phyloP scores from a whole-genome alignment of 495 filamentous ascomycete genomes.

The Neurospora sp. region DNA sequence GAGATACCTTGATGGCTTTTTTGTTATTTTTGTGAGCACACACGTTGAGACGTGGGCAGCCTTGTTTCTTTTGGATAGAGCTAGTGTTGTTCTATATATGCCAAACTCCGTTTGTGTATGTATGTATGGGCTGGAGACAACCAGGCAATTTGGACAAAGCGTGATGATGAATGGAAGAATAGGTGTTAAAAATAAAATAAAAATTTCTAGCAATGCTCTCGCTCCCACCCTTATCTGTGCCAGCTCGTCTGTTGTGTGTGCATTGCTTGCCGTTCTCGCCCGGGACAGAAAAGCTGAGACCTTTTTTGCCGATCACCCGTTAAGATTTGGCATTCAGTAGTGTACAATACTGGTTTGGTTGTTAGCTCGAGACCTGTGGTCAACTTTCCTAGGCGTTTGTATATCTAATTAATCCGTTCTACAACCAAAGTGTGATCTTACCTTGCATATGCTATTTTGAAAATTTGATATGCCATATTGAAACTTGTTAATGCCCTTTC shows the following conservation, averaged over 20 bases:
- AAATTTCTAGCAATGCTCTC: not conserved
- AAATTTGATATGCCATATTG: too few relatives aligned
- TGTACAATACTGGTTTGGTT: too few relatives aligned
- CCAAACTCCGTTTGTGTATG: not conserved
- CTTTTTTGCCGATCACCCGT: too few relatives aligned
- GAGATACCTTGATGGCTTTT: not conserved
- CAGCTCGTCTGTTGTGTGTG: not conserved
- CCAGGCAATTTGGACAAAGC: not conserved
- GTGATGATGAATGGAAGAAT: not conserved
- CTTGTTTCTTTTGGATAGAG: not conserved
- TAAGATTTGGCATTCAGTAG: too few relatives aligned
- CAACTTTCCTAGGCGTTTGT: too few relatives aligned
- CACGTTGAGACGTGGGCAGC: not conserved
- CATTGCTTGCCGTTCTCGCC: not conserved
- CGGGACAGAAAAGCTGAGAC: too few relatives aligned
- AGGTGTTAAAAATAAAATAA: not conserved
- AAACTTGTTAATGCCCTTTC: too few relatives aligned
- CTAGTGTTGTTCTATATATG: not conserved
- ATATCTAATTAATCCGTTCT: too few relatives aligned
- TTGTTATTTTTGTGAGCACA: not conserved
- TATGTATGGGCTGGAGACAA: not conserved
- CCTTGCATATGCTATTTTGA: too few relatives aligned
- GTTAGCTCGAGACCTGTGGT: too few relatives aligned
- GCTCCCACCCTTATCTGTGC: not conserved
- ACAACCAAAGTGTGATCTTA: too few relatives aligned